These are phyloP conservation scores for Epichloe gansuensis DNA, from an alignment of 2,329 filamentous ascomycete genomes.

Conservation along the genomic window DNA sequence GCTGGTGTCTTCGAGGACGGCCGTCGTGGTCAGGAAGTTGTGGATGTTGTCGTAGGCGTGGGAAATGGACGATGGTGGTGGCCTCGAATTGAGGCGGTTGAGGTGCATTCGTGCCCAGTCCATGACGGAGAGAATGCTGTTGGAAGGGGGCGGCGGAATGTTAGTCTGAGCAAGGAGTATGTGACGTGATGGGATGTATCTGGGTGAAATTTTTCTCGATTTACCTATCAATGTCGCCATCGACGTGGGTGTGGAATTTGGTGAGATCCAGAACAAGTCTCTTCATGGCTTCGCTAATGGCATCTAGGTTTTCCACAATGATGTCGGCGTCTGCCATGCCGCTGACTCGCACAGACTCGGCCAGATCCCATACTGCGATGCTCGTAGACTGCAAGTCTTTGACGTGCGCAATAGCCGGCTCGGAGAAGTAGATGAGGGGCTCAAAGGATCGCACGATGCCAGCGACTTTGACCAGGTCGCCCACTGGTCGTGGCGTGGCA, in stretches of 20 bases:
- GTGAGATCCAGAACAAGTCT: conserved; percentile 75
- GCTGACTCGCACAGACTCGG: conserved; percentile 76
- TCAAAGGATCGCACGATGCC: conserved; percentile 85
- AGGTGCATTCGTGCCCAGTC: conserved; percentile 89
- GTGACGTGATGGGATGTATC: no score
- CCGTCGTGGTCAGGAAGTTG: conserved; percentile 55
- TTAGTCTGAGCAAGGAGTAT: background rate
- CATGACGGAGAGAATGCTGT: conserved; percentile 82
- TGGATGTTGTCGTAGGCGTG: conserved; percentile 76
- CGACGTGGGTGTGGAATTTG: conserved; percentile 85
- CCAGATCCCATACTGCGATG: conserved; percentile 87
- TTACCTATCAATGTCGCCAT: conserved; percentile 79
- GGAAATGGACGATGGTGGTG: conserved; percentile 45
- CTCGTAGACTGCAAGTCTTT: conserved; percentile 82
- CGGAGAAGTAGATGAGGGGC: conserved; percentile 87
- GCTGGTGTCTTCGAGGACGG: conserved; percentile 42
- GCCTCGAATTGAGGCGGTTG: conserved; percentile 49
- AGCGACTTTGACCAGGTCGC: conserved; percentile 79
- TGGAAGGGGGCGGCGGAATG: background rate
- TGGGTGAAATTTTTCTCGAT: conserved; percentile 6
- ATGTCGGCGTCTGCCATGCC: conserved; percentile 84
- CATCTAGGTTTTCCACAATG: conserved; percentile 77
- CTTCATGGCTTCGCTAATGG: conserved; percentile 75
- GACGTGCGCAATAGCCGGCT: conserved; percentile 77
- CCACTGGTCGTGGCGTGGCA: conserved; percentile 32